Evolutionary conservation across 2,329 filamentous ascomycete genomes (phyloP).

Genomic region (Aspergillus cejpii): DNA sequence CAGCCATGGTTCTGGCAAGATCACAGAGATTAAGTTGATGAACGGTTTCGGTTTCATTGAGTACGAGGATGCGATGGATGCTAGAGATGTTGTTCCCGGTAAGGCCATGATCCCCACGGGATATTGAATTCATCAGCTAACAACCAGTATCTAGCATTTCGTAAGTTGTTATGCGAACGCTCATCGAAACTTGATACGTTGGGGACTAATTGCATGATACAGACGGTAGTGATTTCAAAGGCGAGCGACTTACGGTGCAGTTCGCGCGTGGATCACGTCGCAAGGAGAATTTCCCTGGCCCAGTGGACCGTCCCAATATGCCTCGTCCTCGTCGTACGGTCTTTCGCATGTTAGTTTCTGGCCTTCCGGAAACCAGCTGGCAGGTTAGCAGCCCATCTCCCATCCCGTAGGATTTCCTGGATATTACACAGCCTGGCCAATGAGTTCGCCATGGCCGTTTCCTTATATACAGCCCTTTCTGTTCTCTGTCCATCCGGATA

Average conservation of each 20-base stretch:
- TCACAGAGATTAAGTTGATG: constrained; percentile 99
- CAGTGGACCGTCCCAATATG: constrained; percentile 56
- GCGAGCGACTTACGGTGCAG: constrained; percentile 93
- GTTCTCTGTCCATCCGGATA: constrained; percentile 2
- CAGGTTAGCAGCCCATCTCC: constrained; percentile 72
- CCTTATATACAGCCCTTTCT: constrained; percentile 15
- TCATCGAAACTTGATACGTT: constrained; percentile 31
- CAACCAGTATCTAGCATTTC: constrained; percentile 44
- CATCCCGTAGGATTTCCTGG: constrained; percentile 26
- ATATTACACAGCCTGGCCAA: constrained; percentile 14
- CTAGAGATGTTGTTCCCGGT: constrained; percentile 97
- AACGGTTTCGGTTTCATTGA: constrained; percentile 99
- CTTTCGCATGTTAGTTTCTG: constrained; percentile 94
- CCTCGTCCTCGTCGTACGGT: constrained; percentile 87
- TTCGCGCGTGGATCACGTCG: constrained; percentile 84
- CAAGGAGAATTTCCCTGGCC: constrained; percentile 58
- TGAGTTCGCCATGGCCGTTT: constrained; percentile 6
- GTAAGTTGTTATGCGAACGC: constrained; percentile 55
- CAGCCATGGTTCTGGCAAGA: constrained; percentile 92
- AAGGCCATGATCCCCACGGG: constrained; percentile 37
- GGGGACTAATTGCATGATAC: constrained; percentile 22
- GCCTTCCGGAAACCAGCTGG: constrained; percentile 99
- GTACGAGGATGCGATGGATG: constrained; percentile 97
- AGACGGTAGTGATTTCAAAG: constrained; percentile 98
- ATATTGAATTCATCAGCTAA: constrained; percentile 20